Evolutionary conservation across 1,284 basidiomycete species (phyloP).

Genomic region (Marasmius tenuissimus): DNA sequence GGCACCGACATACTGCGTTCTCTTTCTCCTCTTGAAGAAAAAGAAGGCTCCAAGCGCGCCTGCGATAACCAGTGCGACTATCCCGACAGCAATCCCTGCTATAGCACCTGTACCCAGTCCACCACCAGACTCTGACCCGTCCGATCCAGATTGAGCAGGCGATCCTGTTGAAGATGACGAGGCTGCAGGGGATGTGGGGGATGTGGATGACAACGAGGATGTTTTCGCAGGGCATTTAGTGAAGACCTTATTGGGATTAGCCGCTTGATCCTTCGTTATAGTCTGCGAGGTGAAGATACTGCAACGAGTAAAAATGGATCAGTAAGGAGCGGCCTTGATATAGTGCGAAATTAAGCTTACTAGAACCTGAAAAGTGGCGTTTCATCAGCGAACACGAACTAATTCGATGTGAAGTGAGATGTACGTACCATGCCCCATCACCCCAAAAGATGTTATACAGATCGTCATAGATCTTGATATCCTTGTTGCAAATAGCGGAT

Average conservation of each 20-base stretch:
- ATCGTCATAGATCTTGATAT: conserved; percentile 21
- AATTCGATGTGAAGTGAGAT: too few relatives aligned
- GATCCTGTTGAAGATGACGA: neutral
- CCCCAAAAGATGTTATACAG: conserved; percentile 22
- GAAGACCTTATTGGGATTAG: conserved; percentile 24
- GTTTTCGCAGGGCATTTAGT: conserved; percentile 18
- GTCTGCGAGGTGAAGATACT: conserved; percentile 23
- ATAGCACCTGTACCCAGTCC: conserved; percentile 14
- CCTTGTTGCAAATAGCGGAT: conserved; percentile 19
- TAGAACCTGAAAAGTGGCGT: conserved; percentile 12
- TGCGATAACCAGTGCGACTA: conserved; percentile 2
- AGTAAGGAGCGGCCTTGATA: neutral
- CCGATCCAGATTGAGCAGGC: neutral
- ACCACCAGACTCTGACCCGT: neutral
- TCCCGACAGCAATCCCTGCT: conserved; percentile 20
- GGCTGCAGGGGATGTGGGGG: neutral
- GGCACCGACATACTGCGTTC: neutral
- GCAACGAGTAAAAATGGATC: neutral
- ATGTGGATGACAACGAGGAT: conserved; percentile 1
- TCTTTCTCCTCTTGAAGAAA: conserved; percentile 4
- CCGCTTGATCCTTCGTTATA: conserved; percentile 17
- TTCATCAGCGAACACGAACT: neutral
- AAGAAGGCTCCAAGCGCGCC: conserved; percentile 6
- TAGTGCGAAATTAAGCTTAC: conserved; percentile 8
- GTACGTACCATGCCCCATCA: conserved; percentile 19